These are phyloP conservation scores for Dryas drummondii DNA, from an alignment of 306 rosid species.

Conservation along the genomic window DNA sequence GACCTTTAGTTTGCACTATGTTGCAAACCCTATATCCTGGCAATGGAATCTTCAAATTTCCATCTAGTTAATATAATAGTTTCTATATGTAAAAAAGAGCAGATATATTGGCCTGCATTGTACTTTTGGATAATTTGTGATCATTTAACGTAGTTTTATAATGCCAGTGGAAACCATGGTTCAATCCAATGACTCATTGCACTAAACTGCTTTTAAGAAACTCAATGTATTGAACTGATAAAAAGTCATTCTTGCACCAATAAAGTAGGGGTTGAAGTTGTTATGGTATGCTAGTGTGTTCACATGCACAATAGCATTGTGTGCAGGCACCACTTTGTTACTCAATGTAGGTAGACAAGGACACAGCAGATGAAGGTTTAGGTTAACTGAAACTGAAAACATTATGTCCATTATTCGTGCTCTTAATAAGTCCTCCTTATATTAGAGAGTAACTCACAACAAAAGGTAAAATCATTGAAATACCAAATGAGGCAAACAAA, in stretches of 20 bases:
- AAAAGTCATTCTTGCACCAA: neutral
- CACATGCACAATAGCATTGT: neutral
- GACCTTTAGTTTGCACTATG: neutral
- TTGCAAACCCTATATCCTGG: neutral
- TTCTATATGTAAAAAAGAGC: neutral
- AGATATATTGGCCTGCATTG: neutral
- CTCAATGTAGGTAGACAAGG: neutral
- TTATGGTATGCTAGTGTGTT: neutral
- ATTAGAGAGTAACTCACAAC: neutral
- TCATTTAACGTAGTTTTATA: neutral
- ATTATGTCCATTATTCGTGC: neutral
- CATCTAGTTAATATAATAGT: neutral
- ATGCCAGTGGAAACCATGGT: neutral
- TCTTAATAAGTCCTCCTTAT: neutral
- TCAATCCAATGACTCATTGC: neutral
- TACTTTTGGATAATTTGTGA: neutral
- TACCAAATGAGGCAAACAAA: conserved; percentile 29
- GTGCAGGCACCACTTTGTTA: neutral
- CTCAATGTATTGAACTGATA: neutral
- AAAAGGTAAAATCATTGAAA: neutral
- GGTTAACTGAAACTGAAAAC: neutral
- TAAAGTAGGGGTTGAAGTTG: neutral
- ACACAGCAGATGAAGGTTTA: neutral
- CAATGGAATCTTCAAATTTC: neutral
- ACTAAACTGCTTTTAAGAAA: neutral